Percentiles rank a stretch among this genome's conserved stretches.
Conservation (phyloP, 1,284 basidiomycete genomes). For the Xerocomus nothofagi region DNA sequence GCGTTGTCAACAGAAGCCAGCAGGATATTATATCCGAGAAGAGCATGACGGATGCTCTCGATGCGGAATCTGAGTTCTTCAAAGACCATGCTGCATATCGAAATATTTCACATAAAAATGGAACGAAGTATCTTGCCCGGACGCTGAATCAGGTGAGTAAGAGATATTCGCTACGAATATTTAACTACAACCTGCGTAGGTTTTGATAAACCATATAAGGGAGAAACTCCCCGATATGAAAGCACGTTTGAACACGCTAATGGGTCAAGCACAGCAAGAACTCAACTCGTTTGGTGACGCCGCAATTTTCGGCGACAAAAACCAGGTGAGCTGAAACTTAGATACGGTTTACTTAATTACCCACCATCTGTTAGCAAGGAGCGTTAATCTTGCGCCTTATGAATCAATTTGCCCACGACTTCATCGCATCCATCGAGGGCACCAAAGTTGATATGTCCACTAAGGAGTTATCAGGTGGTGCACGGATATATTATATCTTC, state of each 20-base stretch:
- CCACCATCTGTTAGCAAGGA: slow-evolving; percentile 58
- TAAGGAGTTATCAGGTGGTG: slow-evolving; percentile 97
- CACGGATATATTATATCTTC: slow-evolving; percentile 99
- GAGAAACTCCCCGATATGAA: slow-evolving; percentile 99
- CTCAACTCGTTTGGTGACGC: slow-evolving; percentile 95
- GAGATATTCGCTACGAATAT: not conserved
- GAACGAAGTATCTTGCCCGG: slow-evolving; percentile 93
- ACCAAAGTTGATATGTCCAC: slow-evolving; percentile 98
- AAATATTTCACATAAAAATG: slow-evolving; percentile 96
- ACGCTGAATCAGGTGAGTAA: slow-evolving; percentile 83
- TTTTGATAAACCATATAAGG: slow-evolving; percentile 96
- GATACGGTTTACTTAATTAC: slow-evolving; percentile 8
- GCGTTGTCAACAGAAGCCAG: slow-evolving; percentile 96
- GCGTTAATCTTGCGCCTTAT: slow-evolving; percentile 90
- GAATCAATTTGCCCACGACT: slow-evolving; percentile 99
- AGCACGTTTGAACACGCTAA: slow-evolving; percentile 94
- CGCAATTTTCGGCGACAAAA: slow-evolving; percentile 89
- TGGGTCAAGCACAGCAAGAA: slow-evolving; percentile 99
- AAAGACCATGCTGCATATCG: slow-evolving; percentile 87
- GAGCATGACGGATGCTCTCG: slow-evolving; percentile 81
- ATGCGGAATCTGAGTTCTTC: slow-evolving; percentile 93
- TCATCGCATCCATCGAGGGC: slow-evolving; percentile 96
- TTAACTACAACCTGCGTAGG: slow-evolving; percentile 45
- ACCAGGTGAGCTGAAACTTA: slow-evolving; percentile 56
- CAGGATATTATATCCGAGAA: slow-evolving; percentile 95